Evolutionary conservation across 139 green algal genomes (phyloP).

Genomic region (Chlorella sp.): DNA sequence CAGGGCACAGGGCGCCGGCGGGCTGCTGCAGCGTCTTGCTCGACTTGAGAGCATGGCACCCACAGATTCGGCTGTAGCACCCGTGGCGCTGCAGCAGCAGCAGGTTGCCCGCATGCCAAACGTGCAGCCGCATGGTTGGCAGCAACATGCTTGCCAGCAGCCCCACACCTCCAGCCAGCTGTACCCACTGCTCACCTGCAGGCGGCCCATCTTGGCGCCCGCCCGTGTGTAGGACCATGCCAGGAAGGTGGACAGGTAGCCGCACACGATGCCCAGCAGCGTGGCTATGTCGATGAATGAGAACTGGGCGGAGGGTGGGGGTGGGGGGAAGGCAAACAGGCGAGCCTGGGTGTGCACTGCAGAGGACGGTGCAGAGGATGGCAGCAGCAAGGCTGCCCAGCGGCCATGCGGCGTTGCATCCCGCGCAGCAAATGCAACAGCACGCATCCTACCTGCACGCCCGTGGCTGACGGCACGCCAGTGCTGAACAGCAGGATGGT

Average conservation of each 20-base stretch:
- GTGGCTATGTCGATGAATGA: slow-evolving; percentile 65
- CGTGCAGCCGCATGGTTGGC: no score
- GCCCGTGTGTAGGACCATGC: slow-evolving; percentile 53
- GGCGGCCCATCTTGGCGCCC: slow-evolving; percentile 36
- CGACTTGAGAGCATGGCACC: no score
- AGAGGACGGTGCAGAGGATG: no score
- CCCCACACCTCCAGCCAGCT: neutral
- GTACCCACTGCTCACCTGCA: slow-evolving; percentile 9
- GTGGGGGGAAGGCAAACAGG: neutral
- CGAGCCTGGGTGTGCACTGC: neutral
- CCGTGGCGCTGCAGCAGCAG: no score
- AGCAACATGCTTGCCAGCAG: no score
- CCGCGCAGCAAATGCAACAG: no score
- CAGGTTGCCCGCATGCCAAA: no score
- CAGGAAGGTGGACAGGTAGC: slow-evolving; percentile 86
- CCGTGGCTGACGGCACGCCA: neutral
- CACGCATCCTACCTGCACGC: no score
- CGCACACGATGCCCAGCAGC: slow-evolving; percentile 68
- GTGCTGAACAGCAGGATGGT: slow-evolving; percentile 90
- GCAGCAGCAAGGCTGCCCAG: neutral
- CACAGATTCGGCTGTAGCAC: no score
- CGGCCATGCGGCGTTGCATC: no score
- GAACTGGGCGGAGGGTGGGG: slow-evolving; percentile 27
- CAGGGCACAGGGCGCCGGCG: no score
- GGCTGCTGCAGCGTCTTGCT: no score